Evolutionary conservation across 345 rosid species (phyloP).

Genomic region (Orychophragmus violaceus): DNA sequence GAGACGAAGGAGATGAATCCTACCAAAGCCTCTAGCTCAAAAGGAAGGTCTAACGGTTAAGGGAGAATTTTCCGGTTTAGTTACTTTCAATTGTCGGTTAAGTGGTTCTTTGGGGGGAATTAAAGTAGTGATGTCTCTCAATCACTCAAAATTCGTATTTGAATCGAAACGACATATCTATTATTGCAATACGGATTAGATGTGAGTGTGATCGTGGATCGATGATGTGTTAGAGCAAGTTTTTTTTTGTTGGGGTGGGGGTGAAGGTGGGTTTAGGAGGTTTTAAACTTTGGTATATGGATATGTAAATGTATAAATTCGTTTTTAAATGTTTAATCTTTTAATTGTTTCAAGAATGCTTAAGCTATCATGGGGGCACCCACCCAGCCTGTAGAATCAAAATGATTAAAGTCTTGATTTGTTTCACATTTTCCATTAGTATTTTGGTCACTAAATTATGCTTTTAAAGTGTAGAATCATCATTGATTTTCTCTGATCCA

Average conservation of each 20-base stretch:
- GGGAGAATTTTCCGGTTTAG: conserved; percentile 8
- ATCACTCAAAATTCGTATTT: neutral
- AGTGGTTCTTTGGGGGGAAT: neutral
- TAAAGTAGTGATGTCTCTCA: conserved; percentile 13
- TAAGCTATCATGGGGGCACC: conserved; percentile 10
- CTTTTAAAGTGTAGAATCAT: conserved; percentile 15
- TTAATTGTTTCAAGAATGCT: neutral
- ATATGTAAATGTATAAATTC: conserved; percentile 29
- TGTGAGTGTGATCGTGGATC: conserved; percentile 7
- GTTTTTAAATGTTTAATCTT: conserved; percentile 7
- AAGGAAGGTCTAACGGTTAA: neutral
- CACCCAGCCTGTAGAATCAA: conserved; percentile 21
- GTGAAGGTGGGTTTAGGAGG: conserved; percentile 21
- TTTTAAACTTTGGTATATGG: conserved; percentile 27
- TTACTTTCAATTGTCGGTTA: conserved; percentile 10
- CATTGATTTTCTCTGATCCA: conserved; percentile 28
- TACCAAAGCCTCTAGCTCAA: neutral
- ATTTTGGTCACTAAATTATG: conserved; percentile 20
- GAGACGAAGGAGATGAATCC: neutral
- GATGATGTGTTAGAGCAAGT: conserved; percentile 8
- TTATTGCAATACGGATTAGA: conserved; percentile 21
- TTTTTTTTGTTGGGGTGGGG: neutral
- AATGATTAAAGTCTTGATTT: conserved; percentile 31
- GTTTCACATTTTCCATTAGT: conserved; percentile 20
- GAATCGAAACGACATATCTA: conserved; percentile 8